A percentile compares a stretch with the other conserved stretches of the same genome.
These are phyloP conservation scores for Lichtheimia ornata DNA, from an alignment of 371 early-diverging fungal genomes.

Conservation along the genomic window DNA sequence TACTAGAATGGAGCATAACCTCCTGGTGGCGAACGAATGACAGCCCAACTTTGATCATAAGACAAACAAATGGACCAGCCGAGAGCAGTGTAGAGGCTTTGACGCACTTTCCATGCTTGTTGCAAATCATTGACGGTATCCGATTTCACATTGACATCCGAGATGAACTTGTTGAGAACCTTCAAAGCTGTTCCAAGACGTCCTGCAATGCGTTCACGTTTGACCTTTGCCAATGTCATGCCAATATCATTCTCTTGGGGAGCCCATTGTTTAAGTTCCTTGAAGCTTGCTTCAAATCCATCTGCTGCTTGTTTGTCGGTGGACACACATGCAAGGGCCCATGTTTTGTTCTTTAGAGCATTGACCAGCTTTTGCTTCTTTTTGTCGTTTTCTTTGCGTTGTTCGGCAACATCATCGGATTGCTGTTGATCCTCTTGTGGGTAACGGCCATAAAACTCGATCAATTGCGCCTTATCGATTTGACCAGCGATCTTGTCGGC, in stretches of 20 bases:
- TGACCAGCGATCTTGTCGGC: slow-evolving; percentile 58
- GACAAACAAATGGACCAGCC: slow-evolving; percentile 58
- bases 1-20: slow-evolving; percentile 55
- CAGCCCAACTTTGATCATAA: slow-evolving; percentile 56
- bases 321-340: slow-evolving; percentile 44
- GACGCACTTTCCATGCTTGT: slow-evolving; percentile 40
- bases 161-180: slow-evolving; percentile 63
- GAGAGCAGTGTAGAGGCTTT: slow-evolving; percentile 46
- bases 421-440: slow-evolving; percentile 57
- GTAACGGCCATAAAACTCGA: slow-evolving; percentile 64
- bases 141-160: slow-evolving; percentile 41
- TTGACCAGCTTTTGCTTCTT: slow-evolving; percentile 65
- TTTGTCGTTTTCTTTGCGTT: slow-evolving; percentile 69
- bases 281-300: slow-evolving; percentile 35
- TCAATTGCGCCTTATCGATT: slow-evolving; percentile 60
- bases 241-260: slow-evolving; percentile 49
- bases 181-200: slow-evolving; percentile 67
- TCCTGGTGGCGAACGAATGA: slow-evolving; percentile 51
- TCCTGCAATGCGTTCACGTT: slow-evolving; percentile 53
- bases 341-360: slow-evolving; percentile 64
- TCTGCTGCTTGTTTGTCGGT: slow-evolving; percentile 35
- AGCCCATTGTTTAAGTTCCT: slow-evolving; percentile 50
- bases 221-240: slow-evolving; percentile 54
- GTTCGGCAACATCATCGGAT: slow-evolving; percentile 53
- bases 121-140: slow-evolving; percentile 45